Conservation (phyloP, 2,329 filamentous ascomycete genomes). For the Chaetomiaceae sp. region DNA sequence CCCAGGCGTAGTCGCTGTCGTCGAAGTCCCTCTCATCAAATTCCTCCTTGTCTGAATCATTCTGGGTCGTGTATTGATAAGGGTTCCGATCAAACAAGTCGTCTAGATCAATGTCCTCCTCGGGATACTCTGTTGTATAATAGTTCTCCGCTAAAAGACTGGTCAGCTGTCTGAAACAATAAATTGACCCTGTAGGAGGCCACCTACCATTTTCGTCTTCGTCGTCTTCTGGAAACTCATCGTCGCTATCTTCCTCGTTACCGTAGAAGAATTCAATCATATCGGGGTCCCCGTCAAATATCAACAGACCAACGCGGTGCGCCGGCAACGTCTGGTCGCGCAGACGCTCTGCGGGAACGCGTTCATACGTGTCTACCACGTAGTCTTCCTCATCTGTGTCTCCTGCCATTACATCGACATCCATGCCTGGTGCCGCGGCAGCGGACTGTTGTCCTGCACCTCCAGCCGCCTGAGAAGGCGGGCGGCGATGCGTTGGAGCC, state of each 20-base stretch:
- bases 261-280: conserved; percentile 55
- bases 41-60: conserved; percentile 54
- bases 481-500: conserved; percentile 49
- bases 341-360: conserved; percentile 51
- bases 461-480: conserved; percentile 44
- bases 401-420: conserved; percentile 44
- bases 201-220: conserved; percentile 61
- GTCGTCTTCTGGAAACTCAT: conserved; percentile 53
- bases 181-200: neutral
- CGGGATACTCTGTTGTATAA: conserved; percentile 75
- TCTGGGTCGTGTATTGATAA: conserved; percentile 50
- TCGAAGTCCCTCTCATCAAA: conserved; percentile 35
- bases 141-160: conserved; percentile 64
- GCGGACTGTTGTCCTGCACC: conserved; percentile 11
- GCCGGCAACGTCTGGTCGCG: conserved; percentile 41
- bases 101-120: conserved; percentile 71
- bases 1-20: conserved; percentile 13
- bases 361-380: conserved; percentile 61
- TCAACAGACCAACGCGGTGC: conserved; percentile 52
- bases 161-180: neutral
- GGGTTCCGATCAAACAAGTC: conserved; percentile 57
- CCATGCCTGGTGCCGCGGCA: conserved; percentile 28
- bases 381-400: conserved; percentile 52
- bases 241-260: conserved; percentile 59
- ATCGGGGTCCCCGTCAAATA: conserved; percentile 56